Evolutionary conservation across 208 protist genomes (phyloP).

Genomic region (Acanthamoeba castellanii): DNA sequence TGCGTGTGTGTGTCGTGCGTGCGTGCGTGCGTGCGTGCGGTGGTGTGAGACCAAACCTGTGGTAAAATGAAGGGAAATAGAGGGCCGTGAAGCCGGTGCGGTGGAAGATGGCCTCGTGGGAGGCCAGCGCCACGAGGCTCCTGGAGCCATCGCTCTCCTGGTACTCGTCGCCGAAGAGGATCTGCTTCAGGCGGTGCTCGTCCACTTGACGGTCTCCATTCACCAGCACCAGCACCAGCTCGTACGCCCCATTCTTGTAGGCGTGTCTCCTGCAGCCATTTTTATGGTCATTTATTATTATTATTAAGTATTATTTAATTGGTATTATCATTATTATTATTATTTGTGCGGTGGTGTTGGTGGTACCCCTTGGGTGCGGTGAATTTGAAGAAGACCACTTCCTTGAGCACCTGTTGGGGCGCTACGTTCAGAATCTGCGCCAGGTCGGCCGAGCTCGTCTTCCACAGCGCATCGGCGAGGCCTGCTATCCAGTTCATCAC

Average conservation of each 20-base stretch:
- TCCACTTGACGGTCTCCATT: neutral
- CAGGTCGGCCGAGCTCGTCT: neutral
- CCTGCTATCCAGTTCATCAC: neutral
- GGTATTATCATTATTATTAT: neutral
- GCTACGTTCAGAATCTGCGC: neutral
- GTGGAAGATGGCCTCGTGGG: neutral
- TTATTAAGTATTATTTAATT: too few species aligned
- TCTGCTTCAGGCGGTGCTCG: neutral
- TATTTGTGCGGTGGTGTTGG: neutral
- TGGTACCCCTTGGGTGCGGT: neutral
- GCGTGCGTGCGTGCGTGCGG: neutral
- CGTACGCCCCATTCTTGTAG: neutral
- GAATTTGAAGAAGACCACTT: conserved; percentile 1
- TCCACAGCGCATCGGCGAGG: neutral
- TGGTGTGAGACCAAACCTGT: neutral
- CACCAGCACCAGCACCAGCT: neutral
- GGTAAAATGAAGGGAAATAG: neutral
- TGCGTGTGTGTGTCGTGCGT: neutral
- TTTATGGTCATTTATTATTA: neutral
- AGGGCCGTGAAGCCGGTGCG: neutral
- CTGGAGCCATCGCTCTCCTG: neutral
- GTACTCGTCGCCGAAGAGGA: neutral
- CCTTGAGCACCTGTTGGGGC: neutral
- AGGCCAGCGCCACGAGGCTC: neutral
- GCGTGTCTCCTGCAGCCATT: neutral